Base-by-base conservation (phyloP, 2,329 filamentous ascomycete species). In the Chalara sp. region DNA sequence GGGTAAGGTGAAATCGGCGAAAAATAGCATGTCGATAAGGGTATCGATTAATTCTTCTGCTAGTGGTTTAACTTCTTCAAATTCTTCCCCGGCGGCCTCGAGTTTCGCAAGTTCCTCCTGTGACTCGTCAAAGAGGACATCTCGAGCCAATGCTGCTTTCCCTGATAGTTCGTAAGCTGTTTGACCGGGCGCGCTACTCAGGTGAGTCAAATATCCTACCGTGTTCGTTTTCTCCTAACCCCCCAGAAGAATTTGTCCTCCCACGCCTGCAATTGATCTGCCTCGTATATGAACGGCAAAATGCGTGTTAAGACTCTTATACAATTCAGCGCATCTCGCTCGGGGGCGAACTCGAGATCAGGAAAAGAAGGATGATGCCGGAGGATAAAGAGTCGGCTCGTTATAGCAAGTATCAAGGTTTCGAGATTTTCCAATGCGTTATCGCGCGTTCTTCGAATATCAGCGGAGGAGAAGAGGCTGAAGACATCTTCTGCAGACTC, bases 401-500 rank as follows among this genome's bases (percentile, higher is more conserved):
- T 89, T 53, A 95, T 76, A 47, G 87, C 89, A 41, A 92, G 77
- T 58, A 96, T 80, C 40, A 96, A 78, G 6, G 91, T 96, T 71
- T 96, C 90, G 57, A 96, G 77, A 65, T 96, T 96, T 66, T 87
- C 84, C 55, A 95, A 74, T 45, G 90, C 86, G 61, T 82, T 79
- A 68, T 96, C 92, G 65, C 91, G 83, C 44, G 89, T 91, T 59
- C 91, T 84, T 55, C 91, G 87, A 56, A 96, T 92, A 67, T 95
- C 88, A 52, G 85, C 83, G 5, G 90, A 83, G 37, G 91, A 90
- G 71, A 96, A 97, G 54, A 97, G 81, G 66, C 89, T 95, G 74
- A 97, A 97, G 64, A 99, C 84, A 74, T 99, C 93, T 67, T 97
- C 93, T 48, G 89, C 83, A 11, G 90, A 91, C 70, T 97, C 93